Percentiles rank a stretch among this genome's conserved stretches.
Conservation (phyloP, 371 early-diverging fungal genomes). For the Mortierella sp. region DNA sequence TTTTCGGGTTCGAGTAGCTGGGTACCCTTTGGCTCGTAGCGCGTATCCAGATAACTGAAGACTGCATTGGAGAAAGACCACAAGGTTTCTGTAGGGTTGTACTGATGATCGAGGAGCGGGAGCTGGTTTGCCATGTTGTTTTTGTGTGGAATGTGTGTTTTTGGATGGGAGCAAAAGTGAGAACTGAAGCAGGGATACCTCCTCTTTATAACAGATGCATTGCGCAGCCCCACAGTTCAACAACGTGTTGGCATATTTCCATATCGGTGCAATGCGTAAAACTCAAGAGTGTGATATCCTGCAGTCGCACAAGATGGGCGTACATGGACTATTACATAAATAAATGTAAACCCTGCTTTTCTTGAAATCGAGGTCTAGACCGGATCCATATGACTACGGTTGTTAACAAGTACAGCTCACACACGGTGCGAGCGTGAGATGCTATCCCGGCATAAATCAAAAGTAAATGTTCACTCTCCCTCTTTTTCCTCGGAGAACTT, state of each 20-base stretch:
- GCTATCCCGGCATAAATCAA: too few species aligned
- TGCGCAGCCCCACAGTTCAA: background rate
- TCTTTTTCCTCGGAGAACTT: background rate
- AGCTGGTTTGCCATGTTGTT: constrained; percentile 25
- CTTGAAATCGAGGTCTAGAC: background rate
- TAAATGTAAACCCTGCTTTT: background rate
- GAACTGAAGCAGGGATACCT: background rate
- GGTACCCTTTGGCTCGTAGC: constrained; percentile 23
- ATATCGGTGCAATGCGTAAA: too few species aligned
- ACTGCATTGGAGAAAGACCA: constrained; percentile 24
- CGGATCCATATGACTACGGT: background rate
- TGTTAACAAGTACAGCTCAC: background rate
- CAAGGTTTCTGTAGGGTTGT: constrained; percentile 28
- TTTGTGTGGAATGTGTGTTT: background rate
- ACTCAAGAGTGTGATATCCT: background rate
- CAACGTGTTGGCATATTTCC: background rate
- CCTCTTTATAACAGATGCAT: background rate
- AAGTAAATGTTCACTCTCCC: background rate
- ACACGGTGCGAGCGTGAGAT: too few species aligned
- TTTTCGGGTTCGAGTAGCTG: constrained; percentile 30
- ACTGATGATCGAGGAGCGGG: constrained; percentile 32
- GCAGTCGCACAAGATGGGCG: background rate
- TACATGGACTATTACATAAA: background rate
- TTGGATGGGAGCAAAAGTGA: background rate
- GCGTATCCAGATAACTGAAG: constrained; percentile 28